Percentiles rank a stretch among this genome's conserved stretches.
Conservation (phyloP, 2,329 filamentous ascomycete genomes). For the Hypomyces perniciosus region DNA sequence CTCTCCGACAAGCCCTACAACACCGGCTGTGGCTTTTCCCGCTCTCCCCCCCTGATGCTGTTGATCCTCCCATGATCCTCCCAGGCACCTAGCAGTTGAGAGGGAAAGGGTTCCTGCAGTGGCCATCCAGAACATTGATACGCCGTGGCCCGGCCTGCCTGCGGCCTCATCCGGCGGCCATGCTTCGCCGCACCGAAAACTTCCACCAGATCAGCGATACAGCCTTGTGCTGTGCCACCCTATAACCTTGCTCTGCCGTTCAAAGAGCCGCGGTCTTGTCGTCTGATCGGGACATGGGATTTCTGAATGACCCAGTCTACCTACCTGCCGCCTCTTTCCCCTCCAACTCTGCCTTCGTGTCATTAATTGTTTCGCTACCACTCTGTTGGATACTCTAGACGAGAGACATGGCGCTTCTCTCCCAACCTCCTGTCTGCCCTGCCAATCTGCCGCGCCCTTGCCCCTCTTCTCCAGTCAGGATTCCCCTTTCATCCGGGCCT, state of each 20-base stretch:
- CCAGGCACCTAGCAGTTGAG: background rate
- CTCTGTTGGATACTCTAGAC: background rate
- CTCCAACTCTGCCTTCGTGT: background rate
- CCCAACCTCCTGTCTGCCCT: background rate
- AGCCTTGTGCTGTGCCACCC: conserved; percentile 13
- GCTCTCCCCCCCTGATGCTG: background rate
- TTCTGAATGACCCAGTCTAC: background rate
- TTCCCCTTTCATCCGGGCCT: background rate
- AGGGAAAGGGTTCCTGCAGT: background rate
- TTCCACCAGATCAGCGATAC: background rate
- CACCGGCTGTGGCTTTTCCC: background rate
- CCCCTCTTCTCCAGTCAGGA: background rate
- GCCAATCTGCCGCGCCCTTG: background rate
- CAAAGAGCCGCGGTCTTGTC: background rate
- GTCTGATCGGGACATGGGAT: background rate
- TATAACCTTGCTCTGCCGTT: conserved; percentile 4
- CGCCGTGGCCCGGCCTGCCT: background rate
- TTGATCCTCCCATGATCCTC: background rate
- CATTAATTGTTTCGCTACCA: background rate
- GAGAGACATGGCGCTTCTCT: background rate
- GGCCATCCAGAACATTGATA: background rate
- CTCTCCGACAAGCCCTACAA: background rate
- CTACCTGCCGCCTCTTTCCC: background rate
- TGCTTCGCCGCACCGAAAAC: conserved; percentile 2
- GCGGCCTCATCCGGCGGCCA: conserved; percentile 1